Conservation (phyloP, 1,284 basidiomycete genomes). For the Ceratobasidium sp. region DNA sequence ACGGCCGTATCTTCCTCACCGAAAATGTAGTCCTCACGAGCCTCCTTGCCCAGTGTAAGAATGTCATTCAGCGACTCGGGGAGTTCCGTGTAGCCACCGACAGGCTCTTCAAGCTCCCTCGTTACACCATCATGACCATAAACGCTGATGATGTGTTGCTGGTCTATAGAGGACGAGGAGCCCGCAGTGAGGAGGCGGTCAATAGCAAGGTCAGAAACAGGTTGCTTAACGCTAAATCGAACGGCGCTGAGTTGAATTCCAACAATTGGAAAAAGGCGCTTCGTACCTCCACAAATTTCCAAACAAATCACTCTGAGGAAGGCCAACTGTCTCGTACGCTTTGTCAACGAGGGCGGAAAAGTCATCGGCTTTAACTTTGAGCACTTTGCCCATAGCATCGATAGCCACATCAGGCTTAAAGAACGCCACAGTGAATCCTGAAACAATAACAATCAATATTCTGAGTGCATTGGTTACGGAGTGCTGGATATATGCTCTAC, state of each 20-base stretch:
- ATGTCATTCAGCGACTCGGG: not conserved
- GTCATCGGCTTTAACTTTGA: slow-evolving; percentile 50
- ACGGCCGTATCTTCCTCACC: not conserved
- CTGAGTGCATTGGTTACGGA: not conserved
- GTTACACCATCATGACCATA: slow-evolving; percentile 33
- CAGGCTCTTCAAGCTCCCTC: slow-evolving; percentile 9
- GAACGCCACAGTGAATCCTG: slow-evolving; percentile 54
- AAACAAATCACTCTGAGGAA: slow-evolving; percentile 52
- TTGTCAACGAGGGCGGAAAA: slow-evolving; percentile 51
- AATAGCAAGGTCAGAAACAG: slow-evolving; percentile 5
- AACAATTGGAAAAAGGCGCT: not conserved
- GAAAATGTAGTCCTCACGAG: not conserved
- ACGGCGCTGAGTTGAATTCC: too few relatives aligned
- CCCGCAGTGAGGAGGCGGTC: not conserved
- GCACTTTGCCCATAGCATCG: slow-evolving; percentile 53
- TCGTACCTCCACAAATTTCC: slow-evolving; percentile 54
- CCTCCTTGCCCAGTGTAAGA: slow-evolving; percentile 13
- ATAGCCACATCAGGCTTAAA: slow-evolving; percentile 54
- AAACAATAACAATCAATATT: not conserved
- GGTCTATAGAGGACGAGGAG: not conserved
- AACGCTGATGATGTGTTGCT: not conserved
- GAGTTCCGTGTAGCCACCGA: not conserved
- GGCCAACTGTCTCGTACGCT: slow-evolving; percentile 46
- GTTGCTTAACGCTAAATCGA: slow-evolving; percentile 11
- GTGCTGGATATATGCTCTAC: not conserved